Evolutionary conservation across 2,329 filamentous ascomycete genomes (phyloP).

Genomic region (Neoarthrinium moseri): DNA sequence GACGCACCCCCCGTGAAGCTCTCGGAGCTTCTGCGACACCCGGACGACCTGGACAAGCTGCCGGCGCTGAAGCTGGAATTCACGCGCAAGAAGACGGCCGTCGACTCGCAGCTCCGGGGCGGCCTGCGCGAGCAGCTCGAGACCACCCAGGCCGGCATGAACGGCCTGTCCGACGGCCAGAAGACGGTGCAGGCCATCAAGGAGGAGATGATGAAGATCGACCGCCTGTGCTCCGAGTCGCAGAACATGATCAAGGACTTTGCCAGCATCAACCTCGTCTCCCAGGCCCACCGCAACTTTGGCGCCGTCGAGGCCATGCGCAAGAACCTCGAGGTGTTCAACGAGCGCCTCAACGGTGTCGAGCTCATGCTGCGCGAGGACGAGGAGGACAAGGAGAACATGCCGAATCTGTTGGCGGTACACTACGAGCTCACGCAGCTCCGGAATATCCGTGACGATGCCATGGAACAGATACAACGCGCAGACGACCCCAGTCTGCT

Average conservation of each 20-base stretch:
- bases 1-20: conserved; percentile 75
- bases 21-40: conserved; percentile 88
- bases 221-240: conserved; percentile 93
- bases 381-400: conserved; percentile 81
- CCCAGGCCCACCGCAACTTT: conserved; percentile 95
- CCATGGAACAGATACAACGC: conserved; percentile 90
- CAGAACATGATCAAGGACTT: conserved; percentile 98
- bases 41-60: conserved; percentile 97
- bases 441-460: conserved; percentile 91
- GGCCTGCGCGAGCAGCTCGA: conserved; percentile 91
- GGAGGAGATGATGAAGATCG: conserved; percentile 98
- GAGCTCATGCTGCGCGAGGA: conserved; percentile 80
- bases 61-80: conserved; percentile 87
- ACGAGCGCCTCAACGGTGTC: conserved; percentile 71
- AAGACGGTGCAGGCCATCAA: conserved; percentile 90
- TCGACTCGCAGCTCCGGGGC: conserved; percentile 86
- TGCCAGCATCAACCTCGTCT: conserved; percentile 84
- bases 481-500: conserved; percentile 72
- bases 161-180: conserved; percentile 82
- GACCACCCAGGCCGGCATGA: conserved; percentile 91
- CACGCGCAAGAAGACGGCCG: conserved; percentile 85
- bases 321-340: conserved; percentile 83
- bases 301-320: conserved; percentile 93
- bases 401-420: conserved; percentile 84
- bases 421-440: conserved; percentile 92